Evolutionary conservation across 2,329 filamentous ascomycete genomes (phyloP).

Genomic region (Harringtonia aguacate): DNA sequence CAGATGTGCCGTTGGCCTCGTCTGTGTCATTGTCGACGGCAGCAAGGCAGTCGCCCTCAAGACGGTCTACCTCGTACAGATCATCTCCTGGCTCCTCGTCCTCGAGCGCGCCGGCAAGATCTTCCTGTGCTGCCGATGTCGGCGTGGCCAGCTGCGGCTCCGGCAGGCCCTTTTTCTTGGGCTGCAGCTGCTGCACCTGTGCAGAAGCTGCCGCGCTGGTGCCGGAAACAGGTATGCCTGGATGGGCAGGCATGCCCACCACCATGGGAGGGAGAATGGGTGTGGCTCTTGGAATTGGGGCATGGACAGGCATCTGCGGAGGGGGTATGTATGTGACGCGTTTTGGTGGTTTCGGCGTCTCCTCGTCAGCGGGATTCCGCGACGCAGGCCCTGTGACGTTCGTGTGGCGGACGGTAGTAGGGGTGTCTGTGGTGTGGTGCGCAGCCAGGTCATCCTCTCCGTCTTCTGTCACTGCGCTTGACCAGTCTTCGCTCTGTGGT

Average conservation of each 20-base stretch:
- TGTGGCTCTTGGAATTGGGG: not conserved
- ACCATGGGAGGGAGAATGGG: not conserved
- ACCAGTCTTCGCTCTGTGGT: not conserved
- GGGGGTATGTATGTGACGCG: not conserved
- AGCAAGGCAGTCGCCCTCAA: conserved; percentile 23
- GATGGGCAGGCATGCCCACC: not conserved
- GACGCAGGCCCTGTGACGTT: too few relatives aligned
- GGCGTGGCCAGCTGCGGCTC: too few relatives aligned
- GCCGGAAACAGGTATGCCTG: too few relatives aligned
- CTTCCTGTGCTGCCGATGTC: too few relatives aligned
- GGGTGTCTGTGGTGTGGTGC: not conserved
- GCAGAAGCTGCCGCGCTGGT: too few relatives aligned
- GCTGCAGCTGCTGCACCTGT: too few relatives aligned
- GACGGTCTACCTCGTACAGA: conserved; percentile 13
- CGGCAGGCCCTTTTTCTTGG: too few relatives aligned
- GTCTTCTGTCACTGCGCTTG: not conserved
- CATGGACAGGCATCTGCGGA: not conserved
- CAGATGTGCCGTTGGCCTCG: not conserved
- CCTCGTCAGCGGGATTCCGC: not conserved
- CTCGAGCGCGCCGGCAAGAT: not conserved
- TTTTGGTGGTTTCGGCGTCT: not conserved
- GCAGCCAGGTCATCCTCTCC: not conserved
- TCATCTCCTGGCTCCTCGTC: conserved; percentile 4
- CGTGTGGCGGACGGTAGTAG: too few relatives aligned
- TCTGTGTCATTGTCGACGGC: conserved; percentile 24